A percentile compares a stretch with the other conserved stretches of the same genome.
phyloP scores from a whole-genome alignment of 371 early-diverging fungal species.

The Haplosporangium sp. region DNA sequence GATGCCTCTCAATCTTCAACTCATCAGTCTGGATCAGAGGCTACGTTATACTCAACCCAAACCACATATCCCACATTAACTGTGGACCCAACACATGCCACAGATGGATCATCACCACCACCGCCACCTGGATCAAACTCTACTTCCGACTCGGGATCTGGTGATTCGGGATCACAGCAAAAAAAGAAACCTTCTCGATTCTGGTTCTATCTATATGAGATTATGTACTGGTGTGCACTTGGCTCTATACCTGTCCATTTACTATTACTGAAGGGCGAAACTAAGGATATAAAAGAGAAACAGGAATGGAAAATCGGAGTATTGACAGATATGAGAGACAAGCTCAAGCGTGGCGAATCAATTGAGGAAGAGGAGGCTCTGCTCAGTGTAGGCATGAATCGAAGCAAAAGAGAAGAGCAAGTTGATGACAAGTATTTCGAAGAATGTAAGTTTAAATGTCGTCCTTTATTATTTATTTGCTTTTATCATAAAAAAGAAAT shows the following conservation, averaged over 20 bases:
- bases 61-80: conserved; percentile 2
- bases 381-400: conserved; percentile 37
- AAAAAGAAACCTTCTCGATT: conserved; percentile 22
- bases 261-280: conserved; percentile 39
- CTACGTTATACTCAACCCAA: not conserved
- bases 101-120: not conserved
- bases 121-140: conserved; percentile 7
- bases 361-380: conserved; percentile 49
- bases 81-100: not conserved
- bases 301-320: conserved; percentile 54
- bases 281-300: conserved; percentile 30
- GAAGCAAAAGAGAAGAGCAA: conserved; percentile 42
- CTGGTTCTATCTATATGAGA: conserved; percentile 37
- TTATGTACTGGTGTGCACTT: conserved; percentile 34
- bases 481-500: no score
- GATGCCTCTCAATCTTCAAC: conserved; percentile 1
- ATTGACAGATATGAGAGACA: conserved; percentile 51
- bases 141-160: not conserved
- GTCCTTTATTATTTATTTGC: not conserved
- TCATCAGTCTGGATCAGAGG: not conserved
- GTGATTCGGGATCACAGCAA: not conserved
- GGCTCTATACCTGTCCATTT: conserved; percentile 47
- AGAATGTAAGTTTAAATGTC: conserved; percentile 31
- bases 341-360: conserved; percentile 39
- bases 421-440: conserved; percentile 53